Base-by-base conservation (phyloP, 129 eudicot genomes). In the Flaveria sonorensis region DNA sequence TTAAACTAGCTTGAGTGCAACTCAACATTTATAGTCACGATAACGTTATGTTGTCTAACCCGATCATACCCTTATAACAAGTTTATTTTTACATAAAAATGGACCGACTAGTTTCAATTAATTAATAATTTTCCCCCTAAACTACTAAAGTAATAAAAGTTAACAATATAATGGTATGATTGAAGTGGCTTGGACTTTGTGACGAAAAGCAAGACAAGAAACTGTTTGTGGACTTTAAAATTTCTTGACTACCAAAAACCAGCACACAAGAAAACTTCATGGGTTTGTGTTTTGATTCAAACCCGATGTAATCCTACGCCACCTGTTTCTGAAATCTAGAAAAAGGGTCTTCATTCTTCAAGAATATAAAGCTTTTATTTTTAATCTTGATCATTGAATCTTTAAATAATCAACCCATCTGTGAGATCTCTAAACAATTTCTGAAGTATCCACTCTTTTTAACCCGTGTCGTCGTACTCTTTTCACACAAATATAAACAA, bases 231-330 rank as follows among this genome's bases (percentile, higher is more conserved):
- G 26, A 4, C 28, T 66, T 64, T 66, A 18, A 6, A 32, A 28
- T 15, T 14, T 32, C 11, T 15, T 62, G 43, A 30, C 50, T 9
- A 19, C 16, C 50, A 40, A 71, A 79, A 46, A 47, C 82, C 72
- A 52, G 77, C 82, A 32, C 72, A 76, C 81, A 68, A 66, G 24
- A 76, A 63, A 64, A 32, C 5, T 47, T 47, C 32, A 21, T 6
- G 45, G 24, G 50, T 57, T 26, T 61, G 48, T 42, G 47, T 45
- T 30, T 63, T 2, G 46, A 13, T 63, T 30, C 69, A 63, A 63
- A 63, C 6, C 71, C 30, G 50, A 47, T 70, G 64, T 30, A 78
- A 78, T 56, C 76, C 36, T 19, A 78, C 81, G 81, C 81, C 81
- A 69, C 46, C 70, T 15, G 81, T 69, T 78, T 77, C 46, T n/a